Conservation (phyloP, 129 eudicot genomes). For the Daucus carota region DH1_v3.0 NC_030388.2:15179501-15180000, state of each 20-base stretch:
- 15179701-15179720: neutral
- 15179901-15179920: too few relatives aligned
- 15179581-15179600: neutral
- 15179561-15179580: neutral
- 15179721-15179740: neutral
- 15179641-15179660: neutral
- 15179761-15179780: neutral
- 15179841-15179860: neutral
- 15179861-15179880: neutral
- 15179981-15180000: too few relatives aligned
- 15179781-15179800: neutral
- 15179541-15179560: slow-evolving; percentile 18
- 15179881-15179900: too few relatives aligned
- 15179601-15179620: neutral
- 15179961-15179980: too few relatives aligned
- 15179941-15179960: too few relatives aligned
- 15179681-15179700: neutral
- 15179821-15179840: neutral
- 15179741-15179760: neutral
- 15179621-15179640: neutral
- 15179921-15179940: too few relatives aligned
- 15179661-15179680: neutral
- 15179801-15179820: neutral
- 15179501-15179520: slow-evolving; percentile 89
- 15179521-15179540: slow-evolving; percentile 90